phyloP scores from a whole-genome alignment of 163 green algal genomes.

The Chlorella variabilis region DNA sequence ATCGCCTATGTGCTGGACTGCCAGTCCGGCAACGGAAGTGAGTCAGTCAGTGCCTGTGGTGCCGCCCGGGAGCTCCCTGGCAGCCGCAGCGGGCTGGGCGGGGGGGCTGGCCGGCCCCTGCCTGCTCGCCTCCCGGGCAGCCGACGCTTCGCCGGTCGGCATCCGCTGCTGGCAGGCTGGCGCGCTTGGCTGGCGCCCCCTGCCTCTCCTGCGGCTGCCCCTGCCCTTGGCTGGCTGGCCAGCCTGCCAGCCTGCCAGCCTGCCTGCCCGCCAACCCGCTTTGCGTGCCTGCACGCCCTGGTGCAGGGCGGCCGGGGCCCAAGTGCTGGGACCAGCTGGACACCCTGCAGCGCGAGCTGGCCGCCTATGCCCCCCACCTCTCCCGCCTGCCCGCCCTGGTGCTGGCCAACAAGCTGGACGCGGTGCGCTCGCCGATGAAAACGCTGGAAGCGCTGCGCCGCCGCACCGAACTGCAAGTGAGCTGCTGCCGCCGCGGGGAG shows the following conservation, averaged over 20 bases:
- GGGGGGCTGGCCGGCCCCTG: neutral
- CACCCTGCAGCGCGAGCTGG: conserved; percentile 56
- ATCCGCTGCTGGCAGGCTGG: too few species aligned
- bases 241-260: too few species aligned
- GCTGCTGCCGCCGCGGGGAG: neutral
- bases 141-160: too few species aligned
- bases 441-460: conserved; percentile 12
- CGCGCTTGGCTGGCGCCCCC: too few species aligned
- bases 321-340: conserved; percentile 48
- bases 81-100: too few species aligned
- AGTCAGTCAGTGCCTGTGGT: neutral
- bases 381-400: conserved; percentile 52
- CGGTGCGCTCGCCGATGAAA: conserved; percentile 2
- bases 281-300: neutral
- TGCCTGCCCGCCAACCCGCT: neutral
- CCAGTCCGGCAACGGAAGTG: conserved; percentile 18
- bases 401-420: conserved; percentile 79
- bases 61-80: too few species aligned
- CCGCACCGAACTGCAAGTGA: conserved; percentile 20
- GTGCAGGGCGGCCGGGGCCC: conserved; percentile 5
- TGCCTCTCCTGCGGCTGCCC: too few species aligned
- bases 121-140: neutral
- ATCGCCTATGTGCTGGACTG: conserved; percentile 80
- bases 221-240: too few species aligned
- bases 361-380: conserved; percentile 41